A percentile compares a stretch with the other conserved stretches of the same genome.
Conservation (phyloP, 306 rosid species). For the Prunus padus region DNA sequence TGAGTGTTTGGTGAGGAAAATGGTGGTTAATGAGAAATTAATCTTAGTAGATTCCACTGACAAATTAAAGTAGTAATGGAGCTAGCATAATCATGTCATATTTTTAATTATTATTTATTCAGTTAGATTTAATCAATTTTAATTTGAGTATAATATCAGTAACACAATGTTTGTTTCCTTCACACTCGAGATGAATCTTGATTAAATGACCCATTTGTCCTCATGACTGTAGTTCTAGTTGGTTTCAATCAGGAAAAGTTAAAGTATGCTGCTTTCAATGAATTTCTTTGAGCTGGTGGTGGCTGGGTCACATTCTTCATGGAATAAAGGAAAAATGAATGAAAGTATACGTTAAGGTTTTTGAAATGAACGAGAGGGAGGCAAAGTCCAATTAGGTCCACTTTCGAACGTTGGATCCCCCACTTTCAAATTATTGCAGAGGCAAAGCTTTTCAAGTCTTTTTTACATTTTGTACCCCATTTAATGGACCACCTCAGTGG, state of each 20-base stretch:
- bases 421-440: constrained; percentile 55
- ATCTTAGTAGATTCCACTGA: background rate
- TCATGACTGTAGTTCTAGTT: background rate
- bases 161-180: background rate
- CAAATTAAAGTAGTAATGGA: background rate
- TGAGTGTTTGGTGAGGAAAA: background rate
- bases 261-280: constrained; percentile 14
- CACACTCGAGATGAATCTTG: background rate
- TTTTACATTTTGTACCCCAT: constrained; percentile 53
- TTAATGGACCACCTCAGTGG: constrained; percentile 47
- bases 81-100: background rate
- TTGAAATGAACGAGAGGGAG: constrained; percentile 42
- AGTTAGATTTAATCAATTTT: background rate
- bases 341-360: constrained; percentile 35
- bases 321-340: constrained; percentile 34
- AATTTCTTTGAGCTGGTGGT: constrained; percentile 9
- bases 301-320: constrained; percentile 33
- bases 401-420: constrained; percentile 81
- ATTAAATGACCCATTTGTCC: constrained; percentile 19
- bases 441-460: constrained; percentile 37
- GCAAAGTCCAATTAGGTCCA: constrained; percentile 32
- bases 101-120: background rate
- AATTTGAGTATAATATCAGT: too few species aligned
- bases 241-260: constrained; percentile 6
- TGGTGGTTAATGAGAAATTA: background rate